A percentile compares a stretch with the other conserved stretches of the same genome.
These are phyloP conservation scores for Blastocystis sp. DNA, from an alignment of 352 stramenopile genomes.

Conservation along the genomic window DNA sequence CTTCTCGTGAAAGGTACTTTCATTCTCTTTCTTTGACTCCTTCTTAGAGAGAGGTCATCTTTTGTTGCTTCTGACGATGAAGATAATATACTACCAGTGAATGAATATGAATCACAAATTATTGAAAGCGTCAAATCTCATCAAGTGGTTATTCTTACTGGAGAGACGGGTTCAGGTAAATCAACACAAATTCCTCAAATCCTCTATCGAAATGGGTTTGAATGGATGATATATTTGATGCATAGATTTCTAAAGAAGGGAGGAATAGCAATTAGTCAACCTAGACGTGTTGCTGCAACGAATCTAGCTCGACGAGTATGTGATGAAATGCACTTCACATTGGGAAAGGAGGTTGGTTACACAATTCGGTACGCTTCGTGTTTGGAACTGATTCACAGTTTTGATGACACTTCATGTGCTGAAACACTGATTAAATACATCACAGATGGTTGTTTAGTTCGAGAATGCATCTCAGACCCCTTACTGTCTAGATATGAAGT, in stretches of 20 bases:
- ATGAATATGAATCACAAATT: constrained; percentile 40
- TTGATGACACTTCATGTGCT: constrained; percentile 77
- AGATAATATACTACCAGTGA: constrained; percentile 20
- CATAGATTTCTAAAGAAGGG: constrained; percentile 58
- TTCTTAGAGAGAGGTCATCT: too few species aligned
- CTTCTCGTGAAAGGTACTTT: too few species aligned
- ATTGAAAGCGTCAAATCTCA: constrained; percentile 6
- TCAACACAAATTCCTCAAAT: constrained; percentile 76
- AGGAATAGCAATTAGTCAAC: constrained; percentile 75
- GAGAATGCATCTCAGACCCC: constrained; percentile 78
- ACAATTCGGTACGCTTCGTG: background rate
- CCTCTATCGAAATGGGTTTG: constrained; percentile 21
- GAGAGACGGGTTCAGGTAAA: constrained; percentile 89
- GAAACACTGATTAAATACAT: constrained; percentile 88
- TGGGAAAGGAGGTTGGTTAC: constrained; percentile 61
- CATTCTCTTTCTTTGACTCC: too few species aligned
- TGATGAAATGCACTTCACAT: constrained; percentile 78
- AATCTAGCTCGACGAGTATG: constrained; percentile 88
- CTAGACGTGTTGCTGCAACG: constrained; percentile 89
- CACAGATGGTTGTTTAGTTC: constrained; percentile 75
- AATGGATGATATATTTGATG: background rate
- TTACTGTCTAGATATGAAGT: constrained; percentile 79
- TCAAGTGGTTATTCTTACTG: constrained; percentile 79
- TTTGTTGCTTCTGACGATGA: background rate
- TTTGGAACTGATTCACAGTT: constrained; percentile 78